A percentile compares a stretch with the other conserved stretches of the same genome.
phyloP scores from a whole-genome alignment of 805 yeast genomes.

The Candida montana region DNA sequence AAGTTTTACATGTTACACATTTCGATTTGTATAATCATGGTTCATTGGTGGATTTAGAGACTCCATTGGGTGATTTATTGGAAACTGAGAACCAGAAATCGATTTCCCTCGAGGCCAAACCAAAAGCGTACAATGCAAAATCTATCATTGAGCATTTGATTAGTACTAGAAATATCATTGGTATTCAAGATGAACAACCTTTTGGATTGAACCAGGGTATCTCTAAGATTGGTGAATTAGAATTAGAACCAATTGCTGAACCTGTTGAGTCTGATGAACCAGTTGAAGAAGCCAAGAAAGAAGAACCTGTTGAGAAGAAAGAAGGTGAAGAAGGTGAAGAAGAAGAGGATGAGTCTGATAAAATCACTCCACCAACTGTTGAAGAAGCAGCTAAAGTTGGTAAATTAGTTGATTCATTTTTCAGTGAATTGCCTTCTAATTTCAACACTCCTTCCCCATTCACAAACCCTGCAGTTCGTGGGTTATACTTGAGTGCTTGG shows the following conservation, averaged over 20 bases:
- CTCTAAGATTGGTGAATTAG: constrained; percentile 40
- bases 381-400: constrained; percentile 19
- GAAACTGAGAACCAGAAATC: constrained; percentile 20
- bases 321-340: constrained; percentile 7
- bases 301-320: constrained; percentile 13
- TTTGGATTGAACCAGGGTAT: constrained; percentile 41
- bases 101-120: constrained; percentile 41
- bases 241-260: constrained; percentile 28
- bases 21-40: constrained; percentile 41
- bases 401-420: constrained; percentile 17
- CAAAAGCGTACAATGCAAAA: constrained; percentile 55
- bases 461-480: constrained; percentile 39
- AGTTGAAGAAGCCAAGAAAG: constrained; percentile 8
- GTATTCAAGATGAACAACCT: constrained; percentile 43
- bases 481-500: constrained; percentile 75
- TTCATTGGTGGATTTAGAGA: constrained; percentile 27
- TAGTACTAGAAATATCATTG: constrained; percentile 57
- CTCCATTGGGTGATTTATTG: constrained; percentile 24
- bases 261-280: too few species aligned
- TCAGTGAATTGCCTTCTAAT: constrained; percentile 19
- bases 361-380: constrained; percentile 22
- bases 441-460: constrained; percentile 13
- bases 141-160: constrained; percentile 57
- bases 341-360: constrained; percentile 1
- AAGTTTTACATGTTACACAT: constrained; percentile 55